A percentile compares a stretch with the other conserved stretches of the same genome.
Conservation (phyloP, 192 early-diverging fungal genomes). For the Glomus cerebriforme region DNA sequence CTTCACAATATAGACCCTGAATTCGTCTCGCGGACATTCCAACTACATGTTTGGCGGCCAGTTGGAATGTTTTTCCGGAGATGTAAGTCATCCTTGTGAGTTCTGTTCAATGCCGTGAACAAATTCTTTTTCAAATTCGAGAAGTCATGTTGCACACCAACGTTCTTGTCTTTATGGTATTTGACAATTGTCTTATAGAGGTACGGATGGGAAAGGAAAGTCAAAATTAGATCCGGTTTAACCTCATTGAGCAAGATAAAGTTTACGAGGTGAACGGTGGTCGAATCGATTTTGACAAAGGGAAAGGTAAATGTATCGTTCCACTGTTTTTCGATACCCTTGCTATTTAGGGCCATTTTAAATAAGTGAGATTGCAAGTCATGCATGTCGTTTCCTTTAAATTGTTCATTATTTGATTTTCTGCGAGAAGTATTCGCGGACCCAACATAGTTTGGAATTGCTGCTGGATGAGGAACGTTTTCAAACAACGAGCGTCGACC, state of each 20-base stretch:
- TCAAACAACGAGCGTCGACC: neutral
- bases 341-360: no score
- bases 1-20: no score
- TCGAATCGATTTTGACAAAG: no score
- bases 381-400: no score
- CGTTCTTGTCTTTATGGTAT: neutral
- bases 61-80: conserved; percentile 17
- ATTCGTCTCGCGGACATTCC: neutral
- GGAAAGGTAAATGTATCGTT: no score
- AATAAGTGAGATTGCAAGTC: no score
- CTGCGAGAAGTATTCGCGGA: no score
- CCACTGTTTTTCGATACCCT: neutral
- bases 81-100: neutral
- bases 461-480: conserved; percentile 12
- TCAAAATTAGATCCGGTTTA: conserved; percentile 12
- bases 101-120: no score
- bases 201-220: conserved; percentile 6
- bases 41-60: conserved; percentile 9
- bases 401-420: no score
- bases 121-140: conserved; percentile 13
- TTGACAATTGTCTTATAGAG: conserved; percentile 29
- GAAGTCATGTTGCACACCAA: conserved; percentile 5
- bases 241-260: conserved; percentile 5
- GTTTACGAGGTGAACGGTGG: neutral
- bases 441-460: no score